Evolutionary conservation across 345 rosid species (phyloP).

Genomic region (Corchorus olitorius): DNA sequence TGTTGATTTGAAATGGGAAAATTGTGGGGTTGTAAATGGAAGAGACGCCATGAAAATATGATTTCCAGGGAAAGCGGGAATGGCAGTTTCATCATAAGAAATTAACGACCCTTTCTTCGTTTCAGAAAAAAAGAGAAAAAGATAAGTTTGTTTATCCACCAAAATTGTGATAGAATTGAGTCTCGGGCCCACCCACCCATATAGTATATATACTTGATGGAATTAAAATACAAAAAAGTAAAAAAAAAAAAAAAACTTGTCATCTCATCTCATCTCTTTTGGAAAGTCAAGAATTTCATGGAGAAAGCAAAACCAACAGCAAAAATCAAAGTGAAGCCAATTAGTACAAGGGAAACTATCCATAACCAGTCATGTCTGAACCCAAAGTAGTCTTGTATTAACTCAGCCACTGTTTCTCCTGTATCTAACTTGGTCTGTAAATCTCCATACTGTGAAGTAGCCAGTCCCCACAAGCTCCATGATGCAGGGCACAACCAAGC

Average conservation of each 20-base stretch:
- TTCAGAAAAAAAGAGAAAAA: neutral
- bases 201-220: neutral
- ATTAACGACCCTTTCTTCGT: neutral
- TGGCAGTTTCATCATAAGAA: neutral
- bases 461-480: conserved; percentile 46
- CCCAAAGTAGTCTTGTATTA: conserved; percentile 42
- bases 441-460: conserved; percentile 49
- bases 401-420: conserved; percentile 46
- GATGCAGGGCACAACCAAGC: conserved; percentile 42
- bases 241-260: neutral
- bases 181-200: conserved; percentile 2
- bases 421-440: conserved; percentile 36
- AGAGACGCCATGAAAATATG: conserved; percentile 38
- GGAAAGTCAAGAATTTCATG: conserved; percentile 44
- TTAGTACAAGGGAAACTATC: conserved; percentile 33
- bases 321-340: conserved; percentile 37
- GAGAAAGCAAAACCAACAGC: conserved; percentile 32
- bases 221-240: neutral
- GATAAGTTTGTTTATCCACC: conserved; percentile 5
- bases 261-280: conserved; percentile 35
- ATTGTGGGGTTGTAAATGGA: conserved; percentile 32
- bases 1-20: conserved; percentile 24
- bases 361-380: conserved; percentile 42
- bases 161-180: conserved; percentile 5
- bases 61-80: neutral